Base-by-base conservation (phyloP, 805 yeast genomes). In the Monosporozyma servazzii region DNA sequence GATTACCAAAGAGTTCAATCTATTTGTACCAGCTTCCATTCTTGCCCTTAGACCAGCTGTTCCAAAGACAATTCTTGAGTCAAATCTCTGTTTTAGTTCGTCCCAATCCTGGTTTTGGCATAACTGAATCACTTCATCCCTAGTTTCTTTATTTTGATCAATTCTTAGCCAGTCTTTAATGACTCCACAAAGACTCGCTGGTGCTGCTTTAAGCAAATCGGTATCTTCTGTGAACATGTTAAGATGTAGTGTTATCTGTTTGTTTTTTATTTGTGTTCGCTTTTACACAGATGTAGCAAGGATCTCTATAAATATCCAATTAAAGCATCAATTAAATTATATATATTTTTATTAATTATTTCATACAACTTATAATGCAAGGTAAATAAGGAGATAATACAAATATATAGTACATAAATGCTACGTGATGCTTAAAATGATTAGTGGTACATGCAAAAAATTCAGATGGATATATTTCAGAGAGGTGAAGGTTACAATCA, bases 21-120 rank as follows among this genome's bases (percentile, higher is more conserved):
- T 78, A 49, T 80, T 77, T 63, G 86, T 89, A 0, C 99, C 98
- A 0, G 96, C 88, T 54, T 82, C 90, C 96, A 93, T 89, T 21
- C 75, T 71, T 1, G 95, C 79, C 27, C 99, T 73, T 47, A 93
- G 76, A 0, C 97, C 98, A 2, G 98, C 96, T 0, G 98, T 91
- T 0, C 98, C 98, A 67, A 91, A 91, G 11, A 81, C 71, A 27
- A 90, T 83, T 49, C 96, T 69, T n/a, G 61, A 58, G 44, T 76
- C 61, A 30, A 88, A 71, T 48, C 85, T 72, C 39, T 63, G 62
- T 45, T 77, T 78, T 39, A 88, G 71, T 49, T 71, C 79, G 0
- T 61, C 67, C 58, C 70, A 67, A 53, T 80, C 62, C 2, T 66
- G 57, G 0, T 56, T 53, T 1, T 62, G 60, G 13, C 74, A 72